phyloP scores from a whole-genome alignment of 768 basidiomycete genomes.

The Pulveroboletus sp. region DNA sequence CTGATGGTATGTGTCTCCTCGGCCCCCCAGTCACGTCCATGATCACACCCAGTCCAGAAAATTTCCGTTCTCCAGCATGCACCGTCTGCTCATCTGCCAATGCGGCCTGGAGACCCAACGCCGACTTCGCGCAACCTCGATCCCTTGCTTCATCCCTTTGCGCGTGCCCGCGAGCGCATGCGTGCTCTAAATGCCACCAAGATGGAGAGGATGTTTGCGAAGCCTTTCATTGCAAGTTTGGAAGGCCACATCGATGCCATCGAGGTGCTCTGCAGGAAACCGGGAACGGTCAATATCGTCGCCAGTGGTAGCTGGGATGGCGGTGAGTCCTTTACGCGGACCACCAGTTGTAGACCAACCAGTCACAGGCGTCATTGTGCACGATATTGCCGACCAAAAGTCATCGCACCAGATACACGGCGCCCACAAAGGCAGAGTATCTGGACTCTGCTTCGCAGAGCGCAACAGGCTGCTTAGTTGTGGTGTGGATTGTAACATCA shows the following conservation, averaged over 20 bases:
- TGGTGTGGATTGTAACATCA: conserved; percentile 77
- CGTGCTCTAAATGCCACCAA: conserved; percentile 94
- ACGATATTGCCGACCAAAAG: conserved; percentile 63
- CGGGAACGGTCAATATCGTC: conserved; percentile 67
- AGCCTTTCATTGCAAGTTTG: conserved; percentile 85
- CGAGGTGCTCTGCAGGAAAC: conserved; percentile 74
- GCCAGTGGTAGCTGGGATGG: conserved; percentile 97
- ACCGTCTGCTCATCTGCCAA: conserved; percentile 66
- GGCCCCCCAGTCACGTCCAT: not conserved
- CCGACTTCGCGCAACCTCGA: conserved; percentile 90
- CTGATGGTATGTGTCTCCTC: conserved; percentile 12
- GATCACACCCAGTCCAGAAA: conserved; percentile 47
- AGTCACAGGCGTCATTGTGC: conserved; percentile 71
- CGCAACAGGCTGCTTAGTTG: conserved; percentile 66
- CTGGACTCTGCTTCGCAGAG: conserved; percentile 73
- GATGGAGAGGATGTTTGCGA: conserved; percentile 97
- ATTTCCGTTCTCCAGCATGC: conserved; percentile 85
- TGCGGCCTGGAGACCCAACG: conserved; percentile 75
- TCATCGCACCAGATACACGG: conserved; percentile 52
- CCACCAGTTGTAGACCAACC: not conserved
- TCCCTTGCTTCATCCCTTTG: conserved; percentile 93
- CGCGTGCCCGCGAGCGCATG: conserved; percentile 86
- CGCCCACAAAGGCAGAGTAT: conserved; percentile 83
- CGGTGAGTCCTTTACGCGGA: conserved; percentile 46
- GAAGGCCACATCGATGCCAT: conserved; percentile 95